Evolutionary conservation across 1,284 basidiomycete species (phyloP).

Genomic region (Trichosporon ovoides): DNA sequence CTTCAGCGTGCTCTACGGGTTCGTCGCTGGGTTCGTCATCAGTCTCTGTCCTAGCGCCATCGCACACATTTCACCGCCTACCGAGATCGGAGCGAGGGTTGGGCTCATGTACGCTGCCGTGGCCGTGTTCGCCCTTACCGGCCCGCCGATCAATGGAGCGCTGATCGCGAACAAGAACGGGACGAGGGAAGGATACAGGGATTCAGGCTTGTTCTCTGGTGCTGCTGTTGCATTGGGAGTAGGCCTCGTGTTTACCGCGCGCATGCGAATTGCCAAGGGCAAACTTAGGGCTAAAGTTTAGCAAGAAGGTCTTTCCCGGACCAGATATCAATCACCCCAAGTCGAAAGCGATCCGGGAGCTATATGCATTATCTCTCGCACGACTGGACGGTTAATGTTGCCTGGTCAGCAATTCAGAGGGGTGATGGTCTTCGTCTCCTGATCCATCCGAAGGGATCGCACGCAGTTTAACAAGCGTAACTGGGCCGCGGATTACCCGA

Average conservation of each 20-base stretch:
- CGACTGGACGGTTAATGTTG: no score
- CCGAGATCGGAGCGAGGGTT: conserved; percentile 31
- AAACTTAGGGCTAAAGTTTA: background rate
- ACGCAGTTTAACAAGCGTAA: no score
- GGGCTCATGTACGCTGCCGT: conserved; percentile 28
- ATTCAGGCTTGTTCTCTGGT: background rate
- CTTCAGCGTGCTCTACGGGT: conserved; percentile 42
- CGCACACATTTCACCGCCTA: conserved; percentile 20
- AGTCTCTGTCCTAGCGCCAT: conserved; percentile 29
- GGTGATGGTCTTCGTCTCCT: no score
- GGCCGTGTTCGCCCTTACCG: conserved; percentile 33
- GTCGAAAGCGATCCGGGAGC: no score
- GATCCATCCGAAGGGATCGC: no score
- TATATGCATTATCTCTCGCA: no score
- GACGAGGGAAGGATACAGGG: background rate
- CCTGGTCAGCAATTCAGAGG: no score
- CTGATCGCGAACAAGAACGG: conserved; percentile 20
- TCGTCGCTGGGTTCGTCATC: conserved; percentile 30
- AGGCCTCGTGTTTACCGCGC: background rate
- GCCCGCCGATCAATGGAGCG: conserved; percentile 44
- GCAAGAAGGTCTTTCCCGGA: no score
- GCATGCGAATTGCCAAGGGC: background rate
- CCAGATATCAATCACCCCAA: no score
- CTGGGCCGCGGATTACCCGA: no score
- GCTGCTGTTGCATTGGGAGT: background rate